Evolutionary conservation across 2,329 filamentous ascomycete species (phyloP).

Genomic region (Cladosporium cucumerinum): DNA sequence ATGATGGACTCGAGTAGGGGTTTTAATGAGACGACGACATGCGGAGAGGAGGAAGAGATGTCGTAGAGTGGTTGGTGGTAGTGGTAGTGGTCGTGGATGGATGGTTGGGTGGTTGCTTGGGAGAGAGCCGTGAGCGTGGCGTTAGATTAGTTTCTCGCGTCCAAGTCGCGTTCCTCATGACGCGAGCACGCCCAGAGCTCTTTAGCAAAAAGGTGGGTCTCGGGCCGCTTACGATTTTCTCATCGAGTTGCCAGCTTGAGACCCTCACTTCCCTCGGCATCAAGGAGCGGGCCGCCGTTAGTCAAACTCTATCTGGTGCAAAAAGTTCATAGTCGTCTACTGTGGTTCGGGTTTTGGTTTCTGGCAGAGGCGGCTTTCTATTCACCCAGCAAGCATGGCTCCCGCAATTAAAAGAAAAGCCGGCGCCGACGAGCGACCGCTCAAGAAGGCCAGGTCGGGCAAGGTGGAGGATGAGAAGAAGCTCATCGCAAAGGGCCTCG

Average conservation of each 20-base stretch:
- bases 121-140: background rate
- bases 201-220: background rate
- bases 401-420: slow-evolving; percentile 45
- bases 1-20: background rate
- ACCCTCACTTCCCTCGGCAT: background rate
- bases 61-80: background rate
- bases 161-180: background rate
- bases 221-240: background rate
- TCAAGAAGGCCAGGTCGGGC: slow-evolving; percentile 34
- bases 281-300: background rate
- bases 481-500: slow-evolving; percentile 18
- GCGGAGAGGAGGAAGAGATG: background rate
- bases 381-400: slow-evolving; percentile 37
- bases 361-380: background rate
- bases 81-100: no score
- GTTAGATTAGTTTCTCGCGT: background rate
- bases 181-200: background rate
- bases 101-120: slow-evolving; percentile 9
- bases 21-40: background rate
- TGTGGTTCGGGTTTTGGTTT: slow-evolving; percentile 1
- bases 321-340: slow-evolving; percentile 5
- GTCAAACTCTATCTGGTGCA: slow-evolving; percentile 1
- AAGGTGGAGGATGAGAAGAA: slow-evolving; percentile 20
- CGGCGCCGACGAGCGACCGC: slow-evolving; percentile 36
- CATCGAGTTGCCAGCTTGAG: background rate